Percentiles rank a stretch among this genome's conserved stretches.
These are phyloP conservation scores for Yamadazyma conglobata DNA, from an alignment of 1,139 yeast genomes.

Conservation along the genomic window DNA sequence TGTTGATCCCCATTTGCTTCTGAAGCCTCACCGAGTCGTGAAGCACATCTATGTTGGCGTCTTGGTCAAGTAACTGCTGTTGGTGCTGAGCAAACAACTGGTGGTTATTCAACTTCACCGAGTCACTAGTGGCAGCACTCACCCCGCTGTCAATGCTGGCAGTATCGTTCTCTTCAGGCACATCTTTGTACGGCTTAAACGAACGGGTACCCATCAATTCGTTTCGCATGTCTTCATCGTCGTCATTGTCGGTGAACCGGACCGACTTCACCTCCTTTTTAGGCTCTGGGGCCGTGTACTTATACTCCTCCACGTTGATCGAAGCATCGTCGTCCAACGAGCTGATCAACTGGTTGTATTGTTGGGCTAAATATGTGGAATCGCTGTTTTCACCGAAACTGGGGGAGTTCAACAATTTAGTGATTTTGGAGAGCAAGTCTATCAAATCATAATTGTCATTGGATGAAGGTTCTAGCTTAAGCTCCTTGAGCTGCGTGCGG, in stretches of 20 bases:
- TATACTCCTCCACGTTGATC: constrained; percentile 37
- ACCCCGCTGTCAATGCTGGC: constrained; percentile 8
- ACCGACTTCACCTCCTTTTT: constrained; percentile 39
- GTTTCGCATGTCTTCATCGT: constrained; percentile 14
- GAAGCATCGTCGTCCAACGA: constrained; percentile 25
- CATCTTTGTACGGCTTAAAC: constrained; percentile 44
- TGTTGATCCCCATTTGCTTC: constrained; percentile 59
- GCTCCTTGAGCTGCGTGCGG: constrained; percentile 39
- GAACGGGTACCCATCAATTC: constrained; percentile 18
- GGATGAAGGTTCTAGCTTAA: constrained; percentile 46
- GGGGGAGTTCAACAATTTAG: constrained; percentile 18
- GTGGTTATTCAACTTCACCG: constrained; percentile 34
- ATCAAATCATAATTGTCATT: constrained; percentile 54
- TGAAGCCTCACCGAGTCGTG: constrained; percentile 64
- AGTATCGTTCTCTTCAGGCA: constrained; percentile 21
- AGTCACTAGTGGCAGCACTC: constrained; percentile 5
- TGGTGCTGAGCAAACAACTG: constrained; percentile 67
- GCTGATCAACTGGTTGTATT: constrained; percentile 21
- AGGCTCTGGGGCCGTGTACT: constrained; percentile 6
- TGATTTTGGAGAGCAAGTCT: constrained; percentile 36
- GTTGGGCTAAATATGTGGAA: constrained; percentile 10
- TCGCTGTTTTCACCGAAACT: background rate
- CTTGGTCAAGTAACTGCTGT: constrained; percentile 62
- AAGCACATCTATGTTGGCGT: constrained; percentile 53
- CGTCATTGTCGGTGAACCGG: constrained; percentile 43